phyloP scores from a whole-genome alignment of 2,329 filamentous ascomycete species.

The Exophiala xenobiotica region DNA sequence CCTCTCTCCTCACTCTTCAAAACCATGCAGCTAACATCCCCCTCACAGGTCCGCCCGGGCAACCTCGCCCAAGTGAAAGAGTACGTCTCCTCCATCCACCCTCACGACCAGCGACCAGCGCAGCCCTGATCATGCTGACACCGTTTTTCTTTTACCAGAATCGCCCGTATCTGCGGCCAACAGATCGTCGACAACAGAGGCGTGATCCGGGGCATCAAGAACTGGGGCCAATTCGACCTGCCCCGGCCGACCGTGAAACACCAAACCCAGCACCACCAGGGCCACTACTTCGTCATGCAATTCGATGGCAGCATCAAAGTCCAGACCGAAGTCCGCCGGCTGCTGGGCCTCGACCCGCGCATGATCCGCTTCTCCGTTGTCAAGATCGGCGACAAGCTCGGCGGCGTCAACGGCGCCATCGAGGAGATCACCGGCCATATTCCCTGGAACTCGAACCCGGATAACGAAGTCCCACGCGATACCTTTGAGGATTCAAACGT shows the following conservation, averaged over 20 bases:
- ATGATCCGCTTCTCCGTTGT: constrained; percentile 86
- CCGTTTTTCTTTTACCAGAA: constrained; percentile 13
- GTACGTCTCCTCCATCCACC: constrained; percentile 66
- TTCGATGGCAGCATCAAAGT: constrained; percentile 77
- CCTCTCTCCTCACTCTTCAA: not conserved
- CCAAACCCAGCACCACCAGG: constrained; percentile 77
- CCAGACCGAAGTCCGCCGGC: constrained; percentile 72
- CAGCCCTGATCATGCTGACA: too few species aligned
- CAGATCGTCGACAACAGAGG: constrained; percentile 47
- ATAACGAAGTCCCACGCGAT: not conserved
- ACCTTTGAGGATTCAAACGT: not conserved
- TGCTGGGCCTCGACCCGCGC: constrained; percentile 79
- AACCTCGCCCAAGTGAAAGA: constrained; percentile 91
- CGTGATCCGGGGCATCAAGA: constrained; percentile 86
- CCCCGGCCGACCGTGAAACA: constrained; percentile 76
- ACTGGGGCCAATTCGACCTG: constrained; percentile 92
- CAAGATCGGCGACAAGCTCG: constrained; percentile 71
- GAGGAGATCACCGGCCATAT: constrained; percentile 57
- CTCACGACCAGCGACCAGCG: too few species aligned
- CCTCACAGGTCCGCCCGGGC: constrained; percentile 78
- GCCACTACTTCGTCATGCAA: constrained; percentile 97
- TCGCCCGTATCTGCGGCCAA: constrained; percentile 21
- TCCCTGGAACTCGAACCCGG: constrained; percentile 45
- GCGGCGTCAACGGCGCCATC: constrained; percentile 62
- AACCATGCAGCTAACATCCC: constrained; percentile 19